A percentile compares a stretch with the other conserved stretches of the same genome.
phyloP scores from a whole-genome alignment of 2,329 filamentous ascomycete species.

The Colletotrichum sp. region DNA sequence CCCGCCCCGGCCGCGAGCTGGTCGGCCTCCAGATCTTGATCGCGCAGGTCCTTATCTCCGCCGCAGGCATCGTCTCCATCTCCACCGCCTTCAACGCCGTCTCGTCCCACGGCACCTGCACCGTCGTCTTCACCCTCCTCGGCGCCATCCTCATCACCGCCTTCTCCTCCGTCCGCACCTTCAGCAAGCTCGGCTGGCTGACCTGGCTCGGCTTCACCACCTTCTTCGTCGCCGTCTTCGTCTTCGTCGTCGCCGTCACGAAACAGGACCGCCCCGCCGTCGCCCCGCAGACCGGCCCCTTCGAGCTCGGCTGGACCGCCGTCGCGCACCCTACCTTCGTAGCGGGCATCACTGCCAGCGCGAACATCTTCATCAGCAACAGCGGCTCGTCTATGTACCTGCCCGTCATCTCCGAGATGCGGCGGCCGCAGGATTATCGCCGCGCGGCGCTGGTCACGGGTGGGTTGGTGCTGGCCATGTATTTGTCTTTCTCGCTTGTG shows the following conservation, averaged over 20 bases:
- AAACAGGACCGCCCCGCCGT: conserved; percentile 52
- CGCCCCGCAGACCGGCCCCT: conserved; percentile 22
- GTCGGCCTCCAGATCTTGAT: conserved; percentile 42
- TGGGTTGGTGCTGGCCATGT: background rate
- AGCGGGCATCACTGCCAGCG: conserved; percentile 23
- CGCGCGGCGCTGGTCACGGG: background rate
- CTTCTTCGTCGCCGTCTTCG: conserved; percentile 44
- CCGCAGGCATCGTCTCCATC: conserved; percentile 24
- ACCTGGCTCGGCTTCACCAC: conserved; percentile 46
- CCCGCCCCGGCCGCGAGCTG: conserved; percentile 53
- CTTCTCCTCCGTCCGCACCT: conserved; percentile 54
- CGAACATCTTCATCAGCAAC: conserved; percentile 47
- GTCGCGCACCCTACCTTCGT: conserved; percentile 29
- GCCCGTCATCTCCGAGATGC: conserved; percentile 57
- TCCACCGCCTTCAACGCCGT: conserved; percentile 30
- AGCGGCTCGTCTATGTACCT: conserved; percentile 54
- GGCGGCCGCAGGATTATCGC: background rate
- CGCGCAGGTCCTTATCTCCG: conserved; percentile 28
- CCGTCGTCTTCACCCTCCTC: conserved; percentile 56
- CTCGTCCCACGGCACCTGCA: conserved; percentile 36
- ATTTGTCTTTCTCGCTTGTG: background rate
- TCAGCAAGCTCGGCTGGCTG: conserved; percentile 39
- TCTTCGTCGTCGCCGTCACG: conserved; percentile 53
- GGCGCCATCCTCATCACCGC: conserved; percentile 54
- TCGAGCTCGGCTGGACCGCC: conserved; percentile 35